Evolutionary conservation across 2,329 filamentous ascomycete genomes (phyloP).

Genomic region (Penicillium sp.): DNA sequence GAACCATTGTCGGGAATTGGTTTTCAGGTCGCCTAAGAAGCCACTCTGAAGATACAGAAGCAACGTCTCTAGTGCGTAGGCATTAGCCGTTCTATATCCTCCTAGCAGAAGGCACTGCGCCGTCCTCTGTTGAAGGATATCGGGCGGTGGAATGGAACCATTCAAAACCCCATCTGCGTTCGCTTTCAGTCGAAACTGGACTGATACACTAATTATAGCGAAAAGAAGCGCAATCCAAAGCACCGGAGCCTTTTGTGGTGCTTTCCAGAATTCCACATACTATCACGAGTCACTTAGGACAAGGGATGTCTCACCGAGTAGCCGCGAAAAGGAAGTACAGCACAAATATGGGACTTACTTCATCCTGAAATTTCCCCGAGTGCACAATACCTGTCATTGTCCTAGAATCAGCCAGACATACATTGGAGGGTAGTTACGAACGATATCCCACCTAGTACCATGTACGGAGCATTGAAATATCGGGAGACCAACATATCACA

Average conservation of each 20-base stretch:
- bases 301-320: not conserved
- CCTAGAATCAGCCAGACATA: not conserved
- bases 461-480: slow-evolving; percentile 11
- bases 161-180: not conserved
- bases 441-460: slow-evolving; percentile 9
- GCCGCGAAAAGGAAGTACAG: no score
- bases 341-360: slow-evolving; percentile 1
- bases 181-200: not conserved
- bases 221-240: slow-evolving; percentile 15
- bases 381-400: slow-evolving; percentile 9
- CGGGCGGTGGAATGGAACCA: not conserved
- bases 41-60: slow-evolving; percentile 30
- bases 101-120: slow-evolving; percentile 6
- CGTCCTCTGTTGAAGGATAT: not conserved
- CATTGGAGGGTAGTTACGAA: not conserved
- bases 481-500: slow-evolving; percentile 10
- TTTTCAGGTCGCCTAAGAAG: slow-evolving; percentile 15
- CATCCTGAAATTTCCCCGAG: slow-evolving; percentile 10
- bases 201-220: slow-evolving; percentile 7
- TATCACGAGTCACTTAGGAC: not conserved
- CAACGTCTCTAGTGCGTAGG: not conserved
- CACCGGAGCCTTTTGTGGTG: slow-evolving; percentile 7
- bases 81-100: slow-evolving; percentile 15
- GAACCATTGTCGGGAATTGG: not conserved
- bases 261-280: slow-evolving; percentile 17